Evolutionary conservation across 2,329 filamentous ascomycete genomes (phyloP).

Genomic region (Apiospora aurea): DNA sequence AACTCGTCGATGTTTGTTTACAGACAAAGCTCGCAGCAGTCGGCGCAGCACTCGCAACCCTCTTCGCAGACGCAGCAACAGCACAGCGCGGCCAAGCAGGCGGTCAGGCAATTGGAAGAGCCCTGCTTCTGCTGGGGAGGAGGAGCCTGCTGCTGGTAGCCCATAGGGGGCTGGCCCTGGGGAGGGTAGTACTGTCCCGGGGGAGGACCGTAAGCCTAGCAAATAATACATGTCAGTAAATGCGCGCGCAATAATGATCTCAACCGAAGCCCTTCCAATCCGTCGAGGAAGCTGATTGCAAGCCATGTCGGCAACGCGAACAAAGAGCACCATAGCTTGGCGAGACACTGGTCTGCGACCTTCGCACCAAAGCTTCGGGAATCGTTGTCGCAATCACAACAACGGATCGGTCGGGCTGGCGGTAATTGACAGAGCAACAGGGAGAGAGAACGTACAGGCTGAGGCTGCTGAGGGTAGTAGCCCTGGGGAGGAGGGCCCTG

Average conservation of each 20-base stretch:
- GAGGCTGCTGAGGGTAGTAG: conserved; percentile 51
- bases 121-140: conserved; percentile 42
- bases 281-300: not conserved
- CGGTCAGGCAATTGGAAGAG: conserved; percentile 51
- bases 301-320: not conserved
- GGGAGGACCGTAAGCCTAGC: conserved; percentile 49
- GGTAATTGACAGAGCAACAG: conserved; percentile 22
- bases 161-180: conserved; percentile 51
- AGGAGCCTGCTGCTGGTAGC: conserved; percentile 53
- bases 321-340: not conserved
- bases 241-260: conserved; percentile 27
- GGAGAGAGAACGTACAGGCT: conserved; percentile 45
- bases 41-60: conserved; percentile 48
- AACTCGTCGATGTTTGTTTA: conserved; percentile 15
- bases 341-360: not conserved
- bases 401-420: conserved; percentile 10
- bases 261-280: not conserved
- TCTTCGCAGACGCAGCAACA: conserved; percentile 60
- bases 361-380: not conserved
- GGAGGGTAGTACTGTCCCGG: conserved; percentile 50
- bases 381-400: not conserved
- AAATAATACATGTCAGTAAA: conserved; percentile 18
- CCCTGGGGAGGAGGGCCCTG: conserved; percentile 42
- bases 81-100: conserved; percentile 55
- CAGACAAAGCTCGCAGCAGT: conserved; percentile 29